Evolutionary conservation across 2,329 filamentous ascomycete species (phyloP).

Genomic region (Penicillium italicum): DNA sequence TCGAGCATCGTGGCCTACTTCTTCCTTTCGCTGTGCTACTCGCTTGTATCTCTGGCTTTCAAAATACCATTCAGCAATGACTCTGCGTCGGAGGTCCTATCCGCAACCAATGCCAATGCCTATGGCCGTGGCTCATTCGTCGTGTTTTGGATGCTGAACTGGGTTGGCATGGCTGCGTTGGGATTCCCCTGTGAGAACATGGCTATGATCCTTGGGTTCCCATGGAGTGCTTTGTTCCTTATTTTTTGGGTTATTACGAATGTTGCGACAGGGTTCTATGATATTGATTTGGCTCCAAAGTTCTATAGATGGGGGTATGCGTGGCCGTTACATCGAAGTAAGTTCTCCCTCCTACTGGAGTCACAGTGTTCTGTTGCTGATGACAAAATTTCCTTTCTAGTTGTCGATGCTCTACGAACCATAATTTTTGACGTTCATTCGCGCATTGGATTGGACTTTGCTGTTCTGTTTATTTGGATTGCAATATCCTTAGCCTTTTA

Average conservation of each 20-base stretch:
- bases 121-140: conserved; percentile 58
- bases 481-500: conserved; percentile 27
- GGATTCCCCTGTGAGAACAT: conserved; percentile 64
- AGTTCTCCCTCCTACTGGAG: conserved; percentile 14
- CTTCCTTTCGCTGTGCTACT: conserved; percentile 61
- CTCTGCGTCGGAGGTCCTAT: conserved; percentile 44
- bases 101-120: conserved; percentile 49
- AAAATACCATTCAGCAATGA: conserved; percentile 58
- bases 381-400: conserved; percentile 19
- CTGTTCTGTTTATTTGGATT: conserved; percentile 57
- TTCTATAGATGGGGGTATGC: conserved; percentile 63
- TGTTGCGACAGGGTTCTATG: conserved; percentile 58
- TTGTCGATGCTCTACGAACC: conserved; percentile 59
- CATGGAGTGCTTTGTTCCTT: conserved; percentile 61
- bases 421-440: conserved; percentile 60
- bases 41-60: conserved; percentile 61
- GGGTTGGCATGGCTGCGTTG: conserved; percentile 60
- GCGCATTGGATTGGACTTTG: conserved; percentile 59
- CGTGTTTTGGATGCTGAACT: conserved; percentile 64
- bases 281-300: conserved; percentile 54
- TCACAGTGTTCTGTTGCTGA: not conserved
- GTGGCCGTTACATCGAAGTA: conserved; percentile 60
- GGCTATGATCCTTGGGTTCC: conserved; percentile 59
- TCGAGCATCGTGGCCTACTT: conserved; percentile 58
- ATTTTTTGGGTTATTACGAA: conserved; percentile 68